These are phyloP conservation scores for Tricladium varicosporioides DNA, from an alignment of 2,329 filamentous ascomycete species.

Conservation along the genomic window DNA sequence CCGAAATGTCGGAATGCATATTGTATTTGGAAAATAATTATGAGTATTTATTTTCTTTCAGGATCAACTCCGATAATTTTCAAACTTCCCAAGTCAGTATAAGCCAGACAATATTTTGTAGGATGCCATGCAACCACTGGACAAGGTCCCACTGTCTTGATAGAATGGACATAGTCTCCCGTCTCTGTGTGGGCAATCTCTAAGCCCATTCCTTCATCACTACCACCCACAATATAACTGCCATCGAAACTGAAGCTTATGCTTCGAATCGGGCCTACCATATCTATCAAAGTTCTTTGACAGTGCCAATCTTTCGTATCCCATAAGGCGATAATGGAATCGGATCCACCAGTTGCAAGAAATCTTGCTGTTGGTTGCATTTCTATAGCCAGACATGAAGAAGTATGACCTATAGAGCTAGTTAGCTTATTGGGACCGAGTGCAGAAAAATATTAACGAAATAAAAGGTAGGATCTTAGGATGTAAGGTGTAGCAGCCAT, in stretches of 20 bases:
- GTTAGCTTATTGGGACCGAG: too few relatives aligned
- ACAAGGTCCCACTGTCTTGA: conserved; percentile 65
- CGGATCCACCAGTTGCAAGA: conserved; percentile 72
- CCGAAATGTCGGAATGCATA: neutral
- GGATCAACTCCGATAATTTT: conserved; percentile 55
- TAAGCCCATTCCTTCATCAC: conserved; percentile 67
- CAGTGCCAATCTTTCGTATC: conserved; percentile 78
- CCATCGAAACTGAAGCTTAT: conserved; percentile 77
- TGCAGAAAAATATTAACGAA: too few relatives aligned
- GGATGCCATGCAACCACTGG: conserved; percentile 76
- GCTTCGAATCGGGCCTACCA: conserved; percentile 67
- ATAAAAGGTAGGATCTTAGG: too few relatives aligned
- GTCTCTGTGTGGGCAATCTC: conserved; percentile 72
- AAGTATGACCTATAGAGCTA: conserved; percentile 55
- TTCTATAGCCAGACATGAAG: conserved; percentile 65
- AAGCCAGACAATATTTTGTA: conserved; percentile 70
- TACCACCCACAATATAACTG: conserved; percentile 70
- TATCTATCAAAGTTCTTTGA: conserved; percentile 65
- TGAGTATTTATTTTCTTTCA: conserved; percentile 27
- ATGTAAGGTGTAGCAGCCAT: too few relatives aligned
- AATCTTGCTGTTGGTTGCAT: conserved; percentile 70
- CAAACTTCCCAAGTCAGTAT: conserved; percentile 61
- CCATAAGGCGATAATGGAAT: conserved; percentile 75
- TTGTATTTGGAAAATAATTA: neutral
- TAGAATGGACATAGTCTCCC: conserved; percentile 68